A percentile compares a stretch with the other conserved stretches of the same genome.
These are phyloP conservation scores for Aspergillus fumigatiaffinis DNA, from an alignment of 2,329 filamentous ascomycete genomes.

Conservation along the genomic window DNA sequence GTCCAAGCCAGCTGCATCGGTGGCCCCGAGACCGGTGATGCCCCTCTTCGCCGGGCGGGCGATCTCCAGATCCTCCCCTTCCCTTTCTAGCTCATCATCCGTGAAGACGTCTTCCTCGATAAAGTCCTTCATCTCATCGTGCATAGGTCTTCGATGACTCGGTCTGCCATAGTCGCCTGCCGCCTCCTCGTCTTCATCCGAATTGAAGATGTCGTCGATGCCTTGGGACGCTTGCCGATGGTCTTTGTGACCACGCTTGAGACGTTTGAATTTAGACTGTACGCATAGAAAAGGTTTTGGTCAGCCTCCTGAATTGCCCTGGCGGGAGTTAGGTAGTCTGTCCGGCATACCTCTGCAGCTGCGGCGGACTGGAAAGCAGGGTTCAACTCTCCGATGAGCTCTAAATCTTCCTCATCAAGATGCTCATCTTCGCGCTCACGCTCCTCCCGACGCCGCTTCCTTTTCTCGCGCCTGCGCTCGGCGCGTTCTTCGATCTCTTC, in stretches of 20 bases:
- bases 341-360: conserved; percentile 62
- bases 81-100: conserved; percentile 71
- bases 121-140: conserved; percentile 88
- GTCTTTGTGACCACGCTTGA: conserved; percentile 84
- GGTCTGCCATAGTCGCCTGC: conserved; percentile 44
- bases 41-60: conserved; percentile 72
- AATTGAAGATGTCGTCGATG: conserved; percentile 89
- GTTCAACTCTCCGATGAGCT: conserved; percentile 82
- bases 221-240: conserved; percentile 60
- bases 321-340: neutral
- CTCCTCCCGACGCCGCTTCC: conserved; percentile 72
- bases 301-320: neutral
- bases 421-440: conserved; percentile 77
- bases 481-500: conserved; percentile 70
- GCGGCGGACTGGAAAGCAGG: conserved; percentile 66
- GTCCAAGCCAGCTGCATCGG: conserved; percentile 80
- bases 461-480: conserved; percentile 59
- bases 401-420: conserved; percentile 92
- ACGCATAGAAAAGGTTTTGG: conserved; percentile 3
- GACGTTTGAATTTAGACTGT: conserved; percentile 88
- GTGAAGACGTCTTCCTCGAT: conserved; percentile 95
- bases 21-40: conserved; percentile 61
- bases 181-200: conserved; percentile 77
- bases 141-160: conserved; percentile 54
- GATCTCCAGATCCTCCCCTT: conserved; percentile 83